Evolutionary conservation across 164 flowering plant genomes (phyloP), one percentile per base, ranked within the genome.

Genomic region (Liquidambar formosana): DNA sequence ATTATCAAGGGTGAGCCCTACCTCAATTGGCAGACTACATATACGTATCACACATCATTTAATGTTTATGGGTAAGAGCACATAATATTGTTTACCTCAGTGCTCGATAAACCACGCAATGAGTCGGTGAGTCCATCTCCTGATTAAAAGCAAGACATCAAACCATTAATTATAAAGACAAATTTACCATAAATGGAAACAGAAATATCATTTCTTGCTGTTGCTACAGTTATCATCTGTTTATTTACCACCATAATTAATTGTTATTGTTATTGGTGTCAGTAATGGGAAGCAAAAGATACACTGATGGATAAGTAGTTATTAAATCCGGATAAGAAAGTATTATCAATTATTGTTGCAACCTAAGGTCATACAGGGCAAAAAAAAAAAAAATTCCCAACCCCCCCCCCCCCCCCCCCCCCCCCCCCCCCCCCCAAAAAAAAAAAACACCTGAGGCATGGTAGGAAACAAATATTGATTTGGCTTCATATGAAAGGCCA

Each of bases 121-220:
- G 93, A 88, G 72, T 94, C 97, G 14, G 93, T 90, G 45, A 94
- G 87, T 56, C 97, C 98, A 80, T 91, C 96, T 73, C 91, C 98
- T 87, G 78, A 53, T 52, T 57, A 51, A 67, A n/a, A 43, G 59
- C 59, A 66, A 70, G 38, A 15, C 8, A 48, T 5, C 10, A 52
- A 41, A 52, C 26, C 8, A 38, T 18, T 54, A 18, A 21, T 45
- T 9, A 8, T 1, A n/a, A 65, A n/a, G 57, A 33, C 14, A 54
- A 38, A 61, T 18, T 10, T 68, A 21, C 2, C 48, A 49, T 10
- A 38, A 14, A 23, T 25, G 45, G 45, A 21, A 9, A 9, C 28
- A 61, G 21, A 45, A 61, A 5, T n/a, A n/a, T n/a, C 53, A 49
- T 0, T 41, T 1, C 25, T 46, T 46, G 25, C 26, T 61, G 15